Evolutionary conservation across 306 rosid genomes (phyloP), one percentile per base, ranked within the genome.

Genomic region (Cicer arietinum): DNA sequence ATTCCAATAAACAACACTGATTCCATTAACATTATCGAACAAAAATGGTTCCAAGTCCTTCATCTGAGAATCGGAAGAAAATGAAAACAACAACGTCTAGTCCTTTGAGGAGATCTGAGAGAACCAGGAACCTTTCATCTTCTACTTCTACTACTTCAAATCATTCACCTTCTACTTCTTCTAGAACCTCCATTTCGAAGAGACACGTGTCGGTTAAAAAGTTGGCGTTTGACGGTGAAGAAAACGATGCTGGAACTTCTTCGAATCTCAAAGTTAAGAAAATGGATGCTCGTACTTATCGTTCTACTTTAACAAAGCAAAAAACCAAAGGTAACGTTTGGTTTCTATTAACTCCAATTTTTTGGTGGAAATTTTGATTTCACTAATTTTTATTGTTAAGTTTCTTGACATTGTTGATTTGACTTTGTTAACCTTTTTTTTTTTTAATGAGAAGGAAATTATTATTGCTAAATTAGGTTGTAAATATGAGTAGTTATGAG

Each of bases 51-150:
- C 16, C 43, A 11, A 59, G 42, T 59, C 42, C 65, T 25, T 59
- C 42, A 12, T 81, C 83, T 25, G 87, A 75, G 76, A 80, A 80
- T 17, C 79, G 77, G 76, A 61, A 25, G 57, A 75, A 68, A 18
- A 45, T 70, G 94, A 85, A 78, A 86, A 58, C 17, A 11, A 3
- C 43, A 35, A 30, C 67, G 9, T 81, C 78, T 1, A 88, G 84
- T 76, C 85, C 89, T 35, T 68, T 89, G 69, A 79, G 97, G 86
- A 87, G 94, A 86, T 91, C 98, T 3, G 84, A 81, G 71, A 85
- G 94, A 78, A 18, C 68, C 57, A 77, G 77, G 76, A 67, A 68
- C 8, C 22, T 62, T 57, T 81, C 78, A n/a, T 14, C 71, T 63
- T 53, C 61, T 48, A 1, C 61, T 59, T 25, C 61, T 62, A 13